phyloP scores from a whole-genome alignment of 139 green algal genomes.

The Picochlorum sp. region DNA sequence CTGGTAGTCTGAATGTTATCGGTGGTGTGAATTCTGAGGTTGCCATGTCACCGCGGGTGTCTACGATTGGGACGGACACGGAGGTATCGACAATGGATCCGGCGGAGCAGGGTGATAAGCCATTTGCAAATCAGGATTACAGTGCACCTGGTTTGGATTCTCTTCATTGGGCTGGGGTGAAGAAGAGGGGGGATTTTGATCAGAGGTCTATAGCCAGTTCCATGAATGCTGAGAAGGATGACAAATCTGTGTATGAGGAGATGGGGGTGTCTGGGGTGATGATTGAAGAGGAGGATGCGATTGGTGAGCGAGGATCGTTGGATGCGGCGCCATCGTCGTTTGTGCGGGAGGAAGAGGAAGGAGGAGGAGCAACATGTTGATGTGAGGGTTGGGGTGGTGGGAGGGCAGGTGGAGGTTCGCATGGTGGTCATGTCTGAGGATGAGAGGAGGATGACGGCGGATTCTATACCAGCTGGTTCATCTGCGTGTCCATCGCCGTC shows the following conservation, averaged over 20 bases:
- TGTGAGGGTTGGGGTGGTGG: background rate
- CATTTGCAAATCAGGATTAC: slow-evolving; percentile 1
- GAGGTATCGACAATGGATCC: slow-evolving; percentile 1
- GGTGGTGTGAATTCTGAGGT: slow-evolving; percentile 6
- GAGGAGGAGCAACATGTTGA: slow-evolving; percentile 6
- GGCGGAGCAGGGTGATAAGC: background rate
- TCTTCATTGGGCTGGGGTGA: slow-evolving; percentile 12
- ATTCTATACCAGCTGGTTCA: too few species aligned
- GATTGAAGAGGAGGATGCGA: too few species aligned
- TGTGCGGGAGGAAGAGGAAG: background rate
- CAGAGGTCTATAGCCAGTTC: slow-evolving; percentile 10
- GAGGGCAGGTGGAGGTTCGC: background rate
- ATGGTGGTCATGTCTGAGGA: background rate
- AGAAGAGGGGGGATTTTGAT: slow-evolving; percentile 7
- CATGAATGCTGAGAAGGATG: slow-evolving; percentile 19
- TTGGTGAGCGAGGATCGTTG: too few species aligned
- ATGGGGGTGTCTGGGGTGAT: background rate
- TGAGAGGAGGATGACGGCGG: too few species aligned
- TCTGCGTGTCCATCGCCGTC: too few species aligned
- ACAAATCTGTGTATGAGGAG: slow-evolving; percentile 24
- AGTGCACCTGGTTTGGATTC: slow-evolving; percentile 9
- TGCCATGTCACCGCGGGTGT: slow-evolving; percentile 10
- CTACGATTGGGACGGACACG: slow-evolving; percentile 8
- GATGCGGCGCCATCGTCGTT: too few species aligned
- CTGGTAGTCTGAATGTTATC: too few species aligned